These are phyloP conservation scores for Aureobasidium sp. DNA, from an alignment of 2,329 filamentous ascomycete genomes.

Conservation along the genomic window DNA sequence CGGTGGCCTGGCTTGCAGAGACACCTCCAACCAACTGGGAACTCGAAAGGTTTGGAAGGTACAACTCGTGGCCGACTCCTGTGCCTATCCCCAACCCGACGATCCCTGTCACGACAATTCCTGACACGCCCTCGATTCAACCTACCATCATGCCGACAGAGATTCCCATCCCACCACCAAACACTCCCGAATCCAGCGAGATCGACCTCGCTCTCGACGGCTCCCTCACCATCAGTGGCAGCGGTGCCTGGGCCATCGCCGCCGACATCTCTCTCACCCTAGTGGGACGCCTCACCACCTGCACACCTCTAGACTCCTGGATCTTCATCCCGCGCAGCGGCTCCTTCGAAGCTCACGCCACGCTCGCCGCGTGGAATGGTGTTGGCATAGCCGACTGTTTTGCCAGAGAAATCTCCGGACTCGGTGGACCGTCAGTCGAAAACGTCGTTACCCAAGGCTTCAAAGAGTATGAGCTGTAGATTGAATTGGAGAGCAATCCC, in stretches of 20 bases:
- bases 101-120: background rate
- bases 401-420: background rate
- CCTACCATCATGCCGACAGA: background rate
- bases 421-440: background rate
- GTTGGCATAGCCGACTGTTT: background rate
- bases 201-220: background rate
- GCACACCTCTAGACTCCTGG: background rate
- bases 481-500: background rate
- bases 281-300: background rate
- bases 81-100: background rate
- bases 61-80: background rate
- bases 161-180: background rate
- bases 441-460: background rate
- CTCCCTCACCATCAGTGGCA: background rate
- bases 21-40: background rate
- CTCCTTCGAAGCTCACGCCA: background rate
- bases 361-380: background rate
- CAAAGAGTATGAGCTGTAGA: background rate
- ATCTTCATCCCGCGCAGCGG: background rate
- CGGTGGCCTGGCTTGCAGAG: background rate
- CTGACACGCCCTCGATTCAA: background rate
- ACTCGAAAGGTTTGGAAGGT: background rate
- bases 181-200: background rate
- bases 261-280: background rate
- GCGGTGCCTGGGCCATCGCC: background rate